These are phyloP conservation scores for Mrakia gelida DNA, from an alignment of 768 basidiomycete species.

Conservation along the genomic window DNA sequence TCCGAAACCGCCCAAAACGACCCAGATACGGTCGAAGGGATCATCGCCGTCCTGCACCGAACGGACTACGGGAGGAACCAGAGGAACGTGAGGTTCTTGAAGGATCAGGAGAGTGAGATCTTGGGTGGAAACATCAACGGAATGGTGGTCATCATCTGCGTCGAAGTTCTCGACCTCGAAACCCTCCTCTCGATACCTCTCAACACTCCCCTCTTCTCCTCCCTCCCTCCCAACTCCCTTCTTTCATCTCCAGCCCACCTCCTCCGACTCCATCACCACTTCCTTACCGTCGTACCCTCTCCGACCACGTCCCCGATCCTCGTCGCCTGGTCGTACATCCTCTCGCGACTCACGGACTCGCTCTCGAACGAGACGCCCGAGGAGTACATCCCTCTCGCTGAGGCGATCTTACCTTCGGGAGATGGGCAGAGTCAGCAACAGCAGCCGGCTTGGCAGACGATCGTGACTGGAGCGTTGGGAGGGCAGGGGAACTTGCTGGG, in stretches of 20 bases:
- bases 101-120: conserved; percentile 62
- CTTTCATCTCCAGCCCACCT: conserved; percentile 6
- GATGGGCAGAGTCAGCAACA: background rate
- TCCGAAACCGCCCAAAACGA: background rate
- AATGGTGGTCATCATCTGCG: conserved; percentile 49
- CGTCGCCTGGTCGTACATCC: conserved; percentile 78
- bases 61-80: conserved; percentile 51
- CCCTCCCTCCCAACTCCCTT: background rate
- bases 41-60: conserved; percentile 36
- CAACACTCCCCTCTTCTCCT: conserved; percentile 54
- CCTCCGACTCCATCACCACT: conserved; percentile 58
- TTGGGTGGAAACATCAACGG: conserved; percentile 62
- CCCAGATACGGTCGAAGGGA: conserved; percentile 37
- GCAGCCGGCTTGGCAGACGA: conserved; percentile 11
- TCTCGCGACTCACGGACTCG: conserved; percentile 56
- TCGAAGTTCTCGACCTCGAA: conserved; percentile 79
- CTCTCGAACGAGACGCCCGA: conserved; percentile 44
- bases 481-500: background rate
- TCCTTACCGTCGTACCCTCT: conserved; percentile 54
- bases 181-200: conserved; percentile 48
- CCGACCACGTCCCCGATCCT: conserved; percentile 67
- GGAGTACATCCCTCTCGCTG: conserved; percentile 34
- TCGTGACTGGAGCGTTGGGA: conserved; percentile 2
- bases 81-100: conserved; percentile 60
- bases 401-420: conserved; percentile 23